Base-by-base conservation (phyloP, 768 basidiomycete species). In the Auricularia sp. region DNA sequence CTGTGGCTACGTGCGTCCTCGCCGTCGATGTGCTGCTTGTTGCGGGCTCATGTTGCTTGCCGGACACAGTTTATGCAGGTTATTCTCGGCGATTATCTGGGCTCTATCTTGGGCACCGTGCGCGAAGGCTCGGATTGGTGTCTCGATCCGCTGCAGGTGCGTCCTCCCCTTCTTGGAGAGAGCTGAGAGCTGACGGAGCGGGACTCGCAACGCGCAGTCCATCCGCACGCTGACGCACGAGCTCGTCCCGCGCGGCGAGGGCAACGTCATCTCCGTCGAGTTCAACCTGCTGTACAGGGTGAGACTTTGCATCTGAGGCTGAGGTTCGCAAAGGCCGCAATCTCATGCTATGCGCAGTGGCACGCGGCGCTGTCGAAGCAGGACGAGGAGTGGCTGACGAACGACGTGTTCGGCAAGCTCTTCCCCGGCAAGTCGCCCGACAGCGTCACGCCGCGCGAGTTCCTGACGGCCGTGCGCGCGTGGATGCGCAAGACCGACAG, bases 251-350 rank as follows among this genome's bases (percentile, higher is more conserved):
- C 82, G 92, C 66, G 92, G 91, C 3, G 83, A 84, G 61, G 91
- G 92, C 1, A 93, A 94, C 71, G 83, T 84, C 14, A 88, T 86
- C 74, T 91, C 89, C 74, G 88, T 91, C 34, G 91, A 94, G 87
- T 93, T 93, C 78, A 93, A 93, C 69, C 88, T 88, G 69, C 75
- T 93, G 64, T 93, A 93, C 74, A 18, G 64, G 18, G 63, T 64
- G 63, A 51, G 47, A 51, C 47, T 18, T 51, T 6, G 47, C 44
- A 21, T 51, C 47, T 16, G 62, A 21, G 18, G 44, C 62, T 6
- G 16, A 24, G 8, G 21, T 2, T 3, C n/a, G 47, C 24, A 8
- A 44, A 45, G 44, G 3, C 1, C 18, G 44, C 18, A 45, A 45
- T 13, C 63, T 63, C 44, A 18, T 18, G 44, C 3, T 45, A 3